Evolutionary conservation across 228 moss, liverwort and hornwort genomes (phyloP).

Genomic region (Sphagnum magellanicum): DNA sequence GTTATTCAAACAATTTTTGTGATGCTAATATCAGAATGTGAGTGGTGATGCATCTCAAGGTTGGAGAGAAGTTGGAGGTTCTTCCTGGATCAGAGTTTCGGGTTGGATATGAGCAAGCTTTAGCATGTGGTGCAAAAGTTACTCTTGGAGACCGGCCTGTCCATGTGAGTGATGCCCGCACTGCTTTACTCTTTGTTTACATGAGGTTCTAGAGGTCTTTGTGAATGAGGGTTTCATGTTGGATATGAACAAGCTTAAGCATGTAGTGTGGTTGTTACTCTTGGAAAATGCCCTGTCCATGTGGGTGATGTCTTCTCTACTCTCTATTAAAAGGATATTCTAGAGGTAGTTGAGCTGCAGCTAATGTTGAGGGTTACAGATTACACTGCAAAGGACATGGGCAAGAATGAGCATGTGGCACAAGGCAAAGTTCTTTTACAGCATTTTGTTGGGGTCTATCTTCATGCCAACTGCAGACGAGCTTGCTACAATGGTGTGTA

Average conservation of each 20-base stretch:
- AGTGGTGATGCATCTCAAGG: constrained; percentile 16
- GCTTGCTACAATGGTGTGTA: constrained; percentile 48
- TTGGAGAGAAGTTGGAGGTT: constrained; percentile 66
- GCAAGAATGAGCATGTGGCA: constrained; percentile 57
- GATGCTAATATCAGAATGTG: neutral
- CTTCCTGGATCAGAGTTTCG: constrained; percentile 74
- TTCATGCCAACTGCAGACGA: constrained; percentile 62
- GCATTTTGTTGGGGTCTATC: constrained; percentile 33
- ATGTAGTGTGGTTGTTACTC: constrained; percentile 45
- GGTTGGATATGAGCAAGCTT: constrained; percentile 62
- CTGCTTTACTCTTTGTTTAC: neutral
- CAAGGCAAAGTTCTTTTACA: constrained; percentile 40
- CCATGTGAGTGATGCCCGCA: constrained; percentile 30
- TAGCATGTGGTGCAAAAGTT: constrained; percentile 52
- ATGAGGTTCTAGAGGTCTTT: constrained; percentile 13
- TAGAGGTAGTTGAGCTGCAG: neutral
- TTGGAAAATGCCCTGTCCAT: constrained; percentile 82
- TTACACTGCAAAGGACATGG: constrained; percentile 78
- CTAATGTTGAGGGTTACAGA: constrained; percentile 23
- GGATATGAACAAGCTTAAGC: constrained; percentile 62
- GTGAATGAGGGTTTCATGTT: constrained; percentile 67
- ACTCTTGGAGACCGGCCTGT: constrained; percentile 76
- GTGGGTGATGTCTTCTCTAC: constrained; percentile 15
- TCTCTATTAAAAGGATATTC: neutral
- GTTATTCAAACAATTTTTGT: neutral